Conservation (phyloP, 1,139 yeast species). For the Nadsonia starkeyi-henricii region DNA sequence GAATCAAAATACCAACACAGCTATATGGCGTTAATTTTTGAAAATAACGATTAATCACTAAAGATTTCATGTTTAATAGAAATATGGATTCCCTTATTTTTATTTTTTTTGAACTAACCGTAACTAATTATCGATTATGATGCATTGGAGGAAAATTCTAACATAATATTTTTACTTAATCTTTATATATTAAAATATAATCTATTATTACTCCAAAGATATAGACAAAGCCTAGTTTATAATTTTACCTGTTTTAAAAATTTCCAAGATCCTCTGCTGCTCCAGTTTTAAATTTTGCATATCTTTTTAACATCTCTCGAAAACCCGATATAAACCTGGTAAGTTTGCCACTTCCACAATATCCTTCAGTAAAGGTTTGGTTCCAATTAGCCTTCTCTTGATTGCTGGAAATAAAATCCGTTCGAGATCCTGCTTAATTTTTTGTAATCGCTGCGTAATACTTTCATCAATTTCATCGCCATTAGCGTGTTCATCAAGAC, state of each 20-base stretch:
- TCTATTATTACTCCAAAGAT: no score
- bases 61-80: no score
- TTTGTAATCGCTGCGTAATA: conserved; percentile 4
- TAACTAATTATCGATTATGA: no score
- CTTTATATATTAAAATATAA: no score
- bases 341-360: conserved; percentile 79
- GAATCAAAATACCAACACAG: not conserved
- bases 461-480: conserved; percentile 3
- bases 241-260: no score
- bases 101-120: no score
- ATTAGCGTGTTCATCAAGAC: conserved; percentile 22
- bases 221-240: no score
- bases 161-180: no score
- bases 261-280: no score
- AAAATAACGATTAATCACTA: not conserved
- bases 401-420: conserved; percentile 51
- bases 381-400: conserved; percentile 52
- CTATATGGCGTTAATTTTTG: not conserved
- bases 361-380: conserved; percentile 36
- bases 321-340: conserved; percentile 81
- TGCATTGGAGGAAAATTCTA: no score
- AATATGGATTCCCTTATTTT: no score
- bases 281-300: no score
- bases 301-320: conserved; percentile 61
- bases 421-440: conserved; percentile 29